Evolutionary conservation across 768 basidiomycete genomes (phyloP).

Genomic region (Suillus paluster): DNA sequence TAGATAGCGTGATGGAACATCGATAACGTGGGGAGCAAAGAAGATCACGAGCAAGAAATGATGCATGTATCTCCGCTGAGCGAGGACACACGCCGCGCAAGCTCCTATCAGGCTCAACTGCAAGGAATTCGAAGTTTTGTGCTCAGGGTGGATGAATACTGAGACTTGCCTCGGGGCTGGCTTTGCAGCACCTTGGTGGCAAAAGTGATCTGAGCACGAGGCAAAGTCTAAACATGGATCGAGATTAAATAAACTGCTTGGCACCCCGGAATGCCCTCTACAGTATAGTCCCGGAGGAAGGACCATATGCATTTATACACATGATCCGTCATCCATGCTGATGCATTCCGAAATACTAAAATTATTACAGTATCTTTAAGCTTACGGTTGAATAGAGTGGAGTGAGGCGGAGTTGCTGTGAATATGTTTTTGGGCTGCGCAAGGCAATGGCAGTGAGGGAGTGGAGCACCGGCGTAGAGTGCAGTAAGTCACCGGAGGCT

Average conservation of each 20-base stretch:
- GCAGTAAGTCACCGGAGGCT: background rate
- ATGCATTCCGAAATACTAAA: too few relatives aligned
- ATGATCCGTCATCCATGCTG: conserved; percentile 1
- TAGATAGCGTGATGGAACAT: background rate
- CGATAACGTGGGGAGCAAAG: conserved; percentile 4
- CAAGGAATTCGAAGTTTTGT: conserved; percentile 1
- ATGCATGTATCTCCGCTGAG: conserved; percentile 1
- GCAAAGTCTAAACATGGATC: conserved; percentile 5
- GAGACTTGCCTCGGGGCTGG: background rate
- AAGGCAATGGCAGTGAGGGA: background rate
- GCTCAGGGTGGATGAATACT: background rate
- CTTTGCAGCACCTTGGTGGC: background rate
- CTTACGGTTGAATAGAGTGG: background rate
- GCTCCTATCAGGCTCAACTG: conserved; percentile 2
- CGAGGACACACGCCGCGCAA: background rate
- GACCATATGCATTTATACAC: background rate
- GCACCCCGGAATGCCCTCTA: background rate
- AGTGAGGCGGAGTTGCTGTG: too few relatives aligned
- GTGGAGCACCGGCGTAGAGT: conserved; percentile 2
- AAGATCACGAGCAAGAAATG: background rate
- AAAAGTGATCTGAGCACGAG: conserved; percentile 1
- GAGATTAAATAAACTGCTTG: background rate
- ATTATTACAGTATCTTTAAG: background rate
- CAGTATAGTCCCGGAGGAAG: conserved; percentile 6
- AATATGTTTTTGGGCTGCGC: too few relatives aligned